Evolutionary conservation across 345 rosid species (phyloP).

Genomic region (Eucalyptus urophylla): DNA sequence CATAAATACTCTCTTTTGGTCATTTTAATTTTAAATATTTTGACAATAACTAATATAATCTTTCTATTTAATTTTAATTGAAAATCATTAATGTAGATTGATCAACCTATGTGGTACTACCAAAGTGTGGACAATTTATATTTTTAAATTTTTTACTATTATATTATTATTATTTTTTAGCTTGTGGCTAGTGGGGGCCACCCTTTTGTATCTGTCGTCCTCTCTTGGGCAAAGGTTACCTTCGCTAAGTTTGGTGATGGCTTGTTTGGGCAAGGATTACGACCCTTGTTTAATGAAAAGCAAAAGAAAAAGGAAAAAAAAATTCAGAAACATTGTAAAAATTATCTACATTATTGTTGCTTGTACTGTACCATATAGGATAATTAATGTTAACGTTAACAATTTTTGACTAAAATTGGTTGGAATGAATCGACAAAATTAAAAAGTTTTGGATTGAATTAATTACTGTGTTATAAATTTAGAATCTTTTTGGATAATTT

Average conservation of each 20-base stretch:
- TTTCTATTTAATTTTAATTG: neutral
- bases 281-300: rapidly evolving
- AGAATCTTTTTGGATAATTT: neutral
- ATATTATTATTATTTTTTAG: neutral
- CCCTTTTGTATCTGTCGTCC: rapidly evolving
- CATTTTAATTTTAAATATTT: neutral
- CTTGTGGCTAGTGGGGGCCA: too few relatives aligned
- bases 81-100: rapidly evolving
- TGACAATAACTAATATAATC: rapidly evolving
- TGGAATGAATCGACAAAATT: rapidly evolving
- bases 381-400: too few relatives aligned
- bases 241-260: rapidly evolving
- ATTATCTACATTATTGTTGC: neutral
- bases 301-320: neutral
- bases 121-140: neutral
- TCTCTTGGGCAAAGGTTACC: neutral
- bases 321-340: rapidly evolving
- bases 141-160: neutral
- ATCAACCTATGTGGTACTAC: too few relatives aligned
- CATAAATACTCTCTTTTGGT: rapidly evolving
- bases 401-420: rapidly evolving
- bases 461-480: rapidly evolving
- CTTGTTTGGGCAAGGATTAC: neutral
- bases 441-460: rapidly evolving
- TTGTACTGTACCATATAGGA: too few relatives aligned